A percentile compares a stretch with the other conserved stretches of the same genome.
Conservation (phyloP, 192 early-diverging fungal genomes). For the Ambispora gerdemannii region DNA sequence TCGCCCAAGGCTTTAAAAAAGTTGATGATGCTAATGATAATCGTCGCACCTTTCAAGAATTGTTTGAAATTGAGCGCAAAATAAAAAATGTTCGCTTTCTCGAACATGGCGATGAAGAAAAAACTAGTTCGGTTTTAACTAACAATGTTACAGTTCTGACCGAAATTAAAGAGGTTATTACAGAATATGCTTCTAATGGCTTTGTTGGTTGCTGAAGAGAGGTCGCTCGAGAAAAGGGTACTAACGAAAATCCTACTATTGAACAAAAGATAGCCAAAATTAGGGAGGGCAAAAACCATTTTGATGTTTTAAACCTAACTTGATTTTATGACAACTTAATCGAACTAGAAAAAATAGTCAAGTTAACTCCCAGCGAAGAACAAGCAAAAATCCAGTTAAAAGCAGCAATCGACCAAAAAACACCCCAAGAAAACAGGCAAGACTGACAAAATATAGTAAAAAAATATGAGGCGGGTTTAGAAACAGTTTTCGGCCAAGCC, state of each 20-base stretch:
- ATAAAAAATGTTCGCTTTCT: neutral
- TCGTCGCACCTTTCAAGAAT: neutral
- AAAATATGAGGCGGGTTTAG: neutral
- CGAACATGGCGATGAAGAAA: neutral
- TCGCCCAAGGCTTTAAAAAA: neutral
- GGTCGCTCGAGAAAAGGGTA: neutral
- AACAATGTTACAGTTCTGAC: neutral
- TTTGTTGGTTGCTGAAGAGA: neutral
- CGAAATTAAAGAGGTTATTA: neutral
- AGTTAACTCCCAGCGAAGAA: neutral
- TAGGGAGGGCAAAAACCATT: neutral
- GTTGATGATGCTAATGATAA: neutral
- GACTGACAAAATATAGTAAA: slow-evolving; percentile 2
- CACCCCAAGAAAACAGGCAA: neutral
- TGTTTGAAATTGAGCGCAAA: neutral
- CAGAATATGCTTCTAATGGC: neutral
- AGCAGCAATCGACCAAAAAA: neutral
- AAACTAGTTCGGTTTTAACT: neutral
- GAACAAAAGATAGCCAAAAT: neutral
- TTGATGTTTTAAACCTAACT: neutral
- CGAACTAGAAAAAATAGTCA: neutral
- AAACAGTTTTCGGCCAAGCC: neutral
- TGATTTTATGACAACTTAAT: neutral
- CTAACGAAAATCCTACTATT: neutral
- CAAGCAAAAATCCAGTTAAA: neutral